phyloP scores from a whole-genome alignment of 352 stramenopile species.

The Globisporangium rhizosaccharum region DNA sequence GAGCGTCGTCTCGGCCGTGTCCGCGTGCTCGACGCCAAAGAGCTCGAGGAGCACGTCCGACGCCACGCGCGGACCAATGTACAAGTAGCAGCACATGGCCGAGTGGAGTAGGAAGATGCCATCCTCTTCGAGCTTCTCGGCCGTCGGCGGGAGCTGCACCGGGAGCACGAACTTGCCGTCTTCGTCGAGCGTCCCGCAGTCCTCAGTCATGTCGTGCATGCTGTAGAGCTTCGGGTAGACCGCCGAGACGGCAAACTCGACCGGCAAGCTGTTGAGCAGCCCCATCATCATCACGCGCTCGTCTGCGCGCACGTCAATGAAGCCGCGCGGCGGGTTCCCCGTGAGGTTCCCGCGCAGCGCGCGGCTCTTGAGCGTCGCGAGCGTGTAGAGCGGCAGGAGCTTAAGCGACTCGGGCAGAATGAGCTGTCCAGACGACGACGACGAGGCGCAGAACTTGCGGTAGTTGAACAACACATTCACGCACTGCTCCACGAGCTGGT shows the following conservation, averaged over 20 bases:
- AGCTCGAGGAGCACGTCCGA: constrained; percentile 72
- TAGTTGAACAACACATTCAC: constrained; percentile 89
- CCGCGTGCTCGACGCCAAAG: constrained; percentile 79
- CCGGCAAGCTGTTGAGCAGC: constrained; percentile 66
- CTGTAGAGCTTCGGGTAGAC: constrained; percentile 88
- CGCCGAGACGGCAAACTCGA: constrained; percentile 80
- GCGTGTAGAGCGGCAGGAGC: constrained; percentile 85
- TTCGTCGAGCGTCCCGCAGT: constrained; percentile 75
- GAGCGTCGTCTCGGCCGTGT: constrained; percentile 66
- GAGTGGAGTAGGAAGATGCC: constrained; percentile 87
- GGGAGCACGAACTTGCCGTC: constrained; percentile 73
- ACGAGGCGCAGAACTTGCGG: constrained; percentile 88
- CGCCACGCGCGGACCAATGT: constrained; percentile 71
- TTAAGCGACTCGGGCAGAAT: constrained; percentile 91
- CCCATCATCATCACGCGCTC: constrained; percentile 87
- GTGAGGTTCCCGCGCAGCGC: constrained; percentile 82
- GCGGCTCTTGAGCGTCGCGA: constrained; percentile 83
- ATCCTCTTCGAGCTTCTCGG: constrained; percentile 81
- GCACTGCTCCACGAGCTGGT: constrained; percentile 80
- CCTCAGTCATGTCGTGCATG: constrained; percentile 79
- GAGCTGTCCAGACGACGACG: constrained; percentile 86
- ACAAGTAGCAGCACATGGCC: constrained; percentile 85
- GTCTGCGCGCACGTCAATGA: constrained; percentile 83
- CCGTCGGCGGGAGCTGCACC: constrained; percentile 67
- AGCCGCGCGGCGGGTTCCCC: constrained; percentile 68